Evolutionary conservation across 176 grass and related monocot species (phyloP).

Genomic region (Musa schizocarpa): DNA sequence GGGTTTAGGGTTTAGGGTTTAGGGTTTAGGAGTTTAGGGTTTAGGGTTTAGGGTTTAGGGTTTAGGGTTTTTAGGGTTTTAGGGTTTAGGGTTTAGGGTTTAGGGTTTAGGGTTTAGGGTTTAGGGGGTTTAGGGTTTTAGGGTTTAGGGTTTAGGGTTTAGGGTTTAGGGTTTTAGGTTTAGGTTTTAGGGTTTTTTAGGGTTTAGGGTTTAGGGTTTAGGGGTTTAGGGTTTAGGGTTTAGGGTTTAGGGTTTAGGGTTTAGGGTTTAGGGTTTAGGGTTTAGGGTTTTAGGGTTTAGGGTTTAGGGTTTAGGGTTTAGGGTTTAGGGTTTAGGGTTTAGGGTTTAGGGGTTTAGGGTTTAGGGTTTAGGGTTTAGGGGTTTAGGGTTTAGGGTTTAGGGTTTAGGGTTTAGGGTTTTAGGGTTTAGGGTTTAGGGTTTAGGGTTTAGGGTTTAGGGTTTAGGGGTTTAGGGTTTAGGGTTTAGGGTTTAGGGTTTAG

Average conservation of each 20-base stretch:
- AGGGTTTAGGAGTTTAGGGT: conserved; percentile 14
- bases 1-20: conserved; percentile 23
- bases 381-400: conserved; percentile 17
- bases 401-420: conserved; percentile 14
- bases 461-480: conserved; percentile 25
- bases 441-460: conserved; percentile 29
- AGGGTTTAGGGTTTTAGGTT: conserved; percentile 20
- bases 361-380: conserved; percentile 20
- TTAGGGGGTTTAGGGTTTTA: conserved; percentile 21
- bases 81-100: conserved; percentile 21
- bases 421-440: conserved; percentile 12
- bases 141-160: conserved; percentile 25
- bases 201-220: conserved; percentile 21
- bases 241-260: conserved; percentile 16
- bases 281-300: conserved; percentile 7
- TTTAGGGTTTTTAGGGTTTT: conserved; percentile 3
- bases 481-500: conserved; percentile 26
- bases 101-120: conserved; percentile 28
- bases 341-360: conserved; percentile 25
- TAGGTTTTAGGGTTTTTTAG: conserved; percentile 13
- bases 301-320: conserved; percentile 12
- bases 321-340: conserved; percentile 17
- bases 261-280: conserved; percentile 22
- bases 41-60: conserved; percentile 14
- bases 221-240: conserved; percentile 25